Conservation (phyloP, 1,284 basidiomycete species). For the Cystobasidium slooffiae region DNA sequence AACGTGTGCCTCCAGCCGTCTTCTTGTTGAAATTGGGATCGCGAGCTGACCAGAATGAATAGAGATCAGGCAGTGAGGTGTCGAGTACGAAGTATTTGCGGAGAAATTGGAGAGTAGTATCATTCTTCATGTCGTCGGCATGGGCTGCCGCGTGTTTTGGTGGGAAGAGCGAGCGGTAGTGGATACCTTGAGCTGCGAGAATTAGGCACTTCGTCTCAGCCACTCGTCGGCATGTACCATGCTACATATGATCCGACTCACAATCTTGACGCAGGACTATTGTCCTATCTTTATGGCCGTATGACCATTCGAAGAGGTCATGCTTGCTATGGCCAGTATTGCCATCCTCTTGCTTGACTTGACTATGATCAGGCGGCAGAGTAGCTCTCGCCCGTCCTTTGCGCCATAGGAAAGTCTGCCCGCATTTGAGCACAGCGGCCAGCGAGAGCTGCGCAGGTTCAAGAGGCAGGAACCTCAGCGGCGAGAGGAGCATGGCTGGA, state of each 20-base stretch:
- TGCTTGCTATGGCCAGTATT: not conserved
- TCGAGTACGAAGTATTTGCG: constrained; percentile 88
- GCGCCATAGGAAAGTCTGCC: constrained; percentile 54
- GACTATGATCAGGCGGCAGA: not conserved
- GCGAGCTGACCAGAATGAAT: constrained; percentile 71
- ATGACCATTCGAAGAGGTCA: constrained; percentile 49
- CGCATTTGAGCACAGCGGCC: constrained; percentile 48
- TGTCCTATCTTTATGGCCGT: constrained; percentile 51
- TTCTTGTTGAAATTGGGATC: constrained; percentile 75
- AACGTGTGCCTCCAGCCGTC: constrained; percentile 66
- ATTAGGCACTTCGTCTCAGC: not conserved
- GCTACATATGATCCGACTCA: constrained; percentile 35
- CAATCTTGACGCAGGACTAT: constrained; percentile 53
- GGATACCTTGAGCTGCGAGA: constrained; percentile 45
- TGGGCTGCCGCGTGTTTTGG: constrained; percentile 53
- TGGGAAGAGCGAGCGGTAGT: constrained; percentile 50
- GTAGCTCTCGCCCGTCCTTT: constrained; percentile 27
- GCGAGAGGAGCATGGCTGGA: constrained; percentile 47
- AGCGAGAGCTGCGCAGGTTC: constrained; percentile 50
- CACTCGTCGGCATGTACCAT: not conserved
- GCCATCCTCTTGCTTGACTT: constrained; percentile 3
- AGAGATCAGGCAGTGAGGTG: constrained; percentile 73
- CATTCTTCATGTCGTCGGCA: constrained; percentile 60
- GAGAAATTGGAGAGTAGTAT: constrained; percentile 75
- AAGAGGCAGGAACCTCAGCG: constrained; percentile 51